Percentiles rank a stretch among this genome's conserved stretches.
These are phyloP conservation scores for Colletotrichum simmondsii DNA, from an alignment of 2,329 filamentous ascomycete species.

Conservation along the genomic window DNA sequence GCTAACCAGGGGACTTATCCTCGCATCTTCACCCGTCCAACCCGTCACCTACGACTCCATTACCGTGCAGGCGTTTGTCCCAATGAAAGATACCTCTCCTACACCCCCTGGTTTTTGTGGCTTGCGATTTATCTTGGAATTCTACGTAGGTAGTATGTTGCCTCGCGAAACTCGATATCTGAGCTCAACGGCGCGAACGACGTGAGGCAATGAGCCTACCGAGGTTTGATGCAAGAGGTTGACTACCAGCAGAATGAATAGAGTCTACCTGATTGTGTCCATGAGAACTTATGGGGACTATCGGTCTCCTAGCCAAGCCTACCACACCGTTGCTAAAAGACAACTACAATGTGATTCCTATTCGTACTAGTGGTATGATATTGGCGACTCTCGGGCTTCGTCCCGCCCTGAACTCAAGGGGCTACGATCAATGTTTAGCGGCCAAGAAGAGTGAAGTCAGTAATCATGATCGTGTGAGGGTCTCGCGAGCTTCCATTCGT, in stretches of 20 bases:
- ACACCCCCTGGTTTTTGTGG: not conserved
- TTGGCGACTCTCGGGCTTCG: not conserved
- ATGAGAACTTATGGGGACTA: too few species aligned
- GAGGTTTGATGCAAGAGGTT: not conserved
- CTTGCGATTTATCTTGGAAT: not conserved
- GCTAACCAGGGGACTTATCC: slow-evolving; percentile 1
- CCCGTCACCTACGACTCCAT: slow-evolving; percentile 18
- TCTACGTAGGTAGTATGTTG: not conserved
- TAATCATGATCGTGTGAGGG: not conserved
- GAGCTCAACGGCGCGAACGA: not conserved
- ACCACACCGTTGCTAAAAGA: too few species aligned
- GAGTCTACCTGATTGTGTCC: too few species aligned
- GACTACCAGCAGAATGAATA: not conserved
- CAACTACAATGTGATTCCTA: not conserved
- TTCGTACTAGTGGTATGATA: too few species aligned
- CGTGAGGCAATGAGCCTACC: not conserved
- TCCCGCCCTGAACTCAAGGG: not conserved
- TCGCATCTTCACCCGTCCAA: slow-evolving; percentile 11
- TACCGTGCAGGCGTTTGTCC: slow-evolving; percentile 27
- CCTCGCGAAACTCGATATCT: not conserved
- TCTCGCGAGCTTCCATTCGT: not conserved
- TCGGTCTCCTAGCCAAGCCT: too few species aligned
- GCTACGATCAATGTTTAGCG: not conserved
- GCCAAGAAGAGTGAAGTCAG: not conserved
- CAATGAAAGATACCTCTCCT: not conserved